Evolutionary conservation across 2,329 filamentous ascomycete species (phyloP), one percentile per base, ranked within the genome.

Genomic region (Fusarium sp.): DNA sequence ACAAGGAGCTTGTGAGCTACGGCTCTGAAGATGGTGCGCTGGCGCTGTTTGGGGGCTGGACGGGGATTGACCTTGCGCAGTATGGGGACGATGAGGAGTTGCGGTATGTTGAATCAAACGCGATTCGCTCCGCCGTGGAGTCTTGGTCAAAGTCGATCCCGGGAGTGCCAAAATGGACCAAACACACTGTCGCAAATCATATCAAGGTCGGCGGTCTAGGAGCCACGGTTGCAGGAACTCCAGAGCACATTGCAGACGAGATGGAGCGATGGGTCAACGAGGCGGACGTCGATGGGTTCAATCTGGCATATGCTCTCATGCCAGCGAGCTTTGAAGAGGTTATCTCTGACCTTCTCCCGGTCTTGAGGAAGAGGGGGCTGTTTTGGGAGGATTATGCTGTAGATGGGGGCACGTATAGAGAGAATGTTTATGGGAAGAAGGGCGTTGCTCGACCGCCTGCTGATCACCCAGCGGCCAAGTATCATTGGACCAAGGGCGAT

Each of bases 31-130:
- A 86, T 69, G 91, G 91, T 4, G 91, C 90, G 0, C 75, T 93
- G 59, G 89, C 90, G 2, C 78, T 93, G 20, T 93, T 93, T 72
- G 90, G 90, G 21, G 91, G 91, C 3, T 93, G 91, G 90, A 93
- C 91, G 0, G 91, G 84, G 4, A 85, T 86, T 25, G 83, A 86
- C 55, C 70, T 86, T 16, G 81, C 84, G 32, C 82, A 86, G 54
- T 92, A 91, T 72, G 86, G 82, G 0, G 90, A 92, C 48, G 89
- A 91, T 18, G 84, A 92, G 74, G 89, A 92, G 74, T 76, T 92
- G 63, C 79, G 89, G 43, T 81, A 88, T 55, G 87, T 90, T 13
- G 85, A 89, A 76, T 87, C 85, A 69, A 89, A 90, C 75, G 89
- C 88, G 2, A 88, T 90, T 57, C 78, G 81, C 62, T 87, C 85